phyloP scores from a whole-genome alignment of 2,329 filamentous ascomycete genomes.

The Aaosphaeria pasadenensis region DNA sequence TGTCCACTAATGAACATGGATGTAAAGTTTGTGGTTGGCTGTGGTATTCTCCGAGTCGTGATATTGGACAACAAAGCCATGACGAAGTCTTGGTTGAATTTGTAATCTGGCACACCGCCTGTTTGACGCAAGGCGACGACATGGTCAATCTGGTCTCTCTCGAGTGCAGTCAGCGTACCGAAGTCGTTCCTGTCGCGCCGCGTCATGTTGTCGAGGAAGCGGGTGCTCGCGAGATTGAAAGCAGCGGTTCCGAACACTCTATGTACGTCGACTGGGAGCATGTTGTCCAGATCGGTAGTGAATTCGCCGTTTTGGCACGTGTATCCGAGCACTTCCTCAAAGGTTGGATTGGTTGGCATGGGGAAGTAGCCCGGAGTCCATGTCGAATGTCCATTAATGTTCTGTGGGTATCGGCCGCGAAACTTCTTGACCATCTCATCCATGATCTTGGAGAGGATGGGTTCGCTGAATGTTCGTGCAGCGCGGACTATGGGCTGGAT shows the following conservation, averaged over 20 bases:
- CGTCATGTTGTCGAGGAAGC: constrained; percentile 18
- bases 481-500: constrained; percentile 22
- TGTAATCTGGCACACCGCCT: constrained; percentile 14
- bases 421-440: constrained; percentile 22
- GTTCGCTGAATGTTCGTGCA: constrained; percentile 23
- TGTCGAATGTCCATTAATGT: constrained; percentile 8
- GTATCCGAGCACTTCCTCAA: constrained; percentile 21
- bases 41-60: background rate
- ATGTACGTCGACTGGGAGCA: constrained; percentile 23
- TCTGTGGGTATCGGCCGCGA: constrained; percentile 10
- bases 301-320: constrained; percentile 17
- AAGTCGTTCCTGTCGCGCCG: constrained; percentile 8
- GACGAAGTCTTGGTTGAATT: constrained; percentile 26
- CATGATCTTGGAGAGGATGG: constrained; percentile 21
- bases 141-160: constrained; percentile 22
- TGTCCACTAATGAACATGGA: background rate
- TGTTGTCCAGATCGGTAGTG: constrained; percentile 11
- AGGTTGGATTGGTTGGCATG: constrained; percentile 18
- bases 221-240: constrained; percentile 20
- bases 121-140: constrained; percentile 16
- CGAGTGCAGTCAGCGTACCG: constrained; percentile 8
- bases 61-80: constrained; percentile 5
- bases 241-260: constrained; percentile 20
- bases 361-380: constrained; percentile 26
- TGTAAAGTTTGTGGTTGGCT: background rate